Evolutionary conservation across 306 rosid species (phyloP).

Genomic region (Potentilla sterilis): DNA sequence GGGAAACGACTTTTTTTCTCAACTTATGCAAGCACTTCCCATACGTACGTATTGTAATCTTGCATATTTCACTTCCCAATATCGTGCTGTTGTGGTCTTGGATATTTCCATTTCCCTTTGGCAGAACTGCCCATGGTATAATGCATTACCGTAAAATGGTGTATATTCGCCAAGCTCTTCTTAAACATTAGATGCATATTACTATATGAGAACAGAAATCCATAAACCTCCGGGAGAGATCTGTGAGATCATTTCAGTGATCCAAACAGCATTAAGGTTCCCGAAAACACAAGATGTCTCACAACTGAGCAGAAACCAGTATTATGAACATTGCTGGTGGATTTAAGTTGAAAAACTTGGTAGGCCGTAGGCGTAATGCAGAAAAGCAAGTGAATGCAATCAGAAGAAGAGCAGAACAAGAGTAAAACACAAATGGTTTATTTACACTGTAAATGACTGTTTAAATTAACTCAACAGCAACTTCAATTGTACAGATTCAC

Average conservation of each 20-base stretch:
- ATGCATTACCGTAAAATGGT: too few relatives aligned
- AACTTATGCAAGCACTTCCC: neutral
- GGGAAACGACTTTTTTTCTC: neutral
- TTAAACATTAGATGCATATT: too few relatives aligned
- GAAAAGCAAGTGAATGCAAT: neutral
- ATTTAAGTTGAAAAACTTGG: neutral
- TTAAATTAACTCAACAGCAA: slow-evolving; percentile 26
- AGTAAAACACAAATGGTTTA: neutral
- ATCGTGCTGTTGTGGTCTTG: neutral
- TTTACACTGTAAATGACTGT: slow-evolving; percentile 13
- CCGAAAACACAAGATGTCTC: neutral
- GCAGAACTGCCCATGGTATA: neutral
- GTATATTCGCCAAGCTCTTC: too few relatives aligned
- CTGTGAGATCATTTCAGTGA: neutral
- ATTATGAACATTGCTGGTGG: neutral
- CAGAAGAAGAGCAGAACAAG: neutral
- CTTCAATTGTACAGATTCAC: slow-evolving; percentile 50
- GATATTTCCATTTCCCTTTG: neutral
- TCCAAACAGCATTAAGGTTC: neutral
- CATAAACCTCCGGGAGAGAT: neutral
- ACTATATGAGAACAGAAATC: neutral
- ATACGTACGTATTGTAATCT: neutral
- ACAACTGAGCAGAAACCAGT: neutral
- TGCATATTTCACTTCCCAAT: neutral
- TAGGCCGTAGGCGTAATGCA: neutral